A percentile compares a stretch with the other conserved stretches of the same genome.
Conservation (phyloP, 345 rosid species). For the Anacardium occidentale region DNA sequence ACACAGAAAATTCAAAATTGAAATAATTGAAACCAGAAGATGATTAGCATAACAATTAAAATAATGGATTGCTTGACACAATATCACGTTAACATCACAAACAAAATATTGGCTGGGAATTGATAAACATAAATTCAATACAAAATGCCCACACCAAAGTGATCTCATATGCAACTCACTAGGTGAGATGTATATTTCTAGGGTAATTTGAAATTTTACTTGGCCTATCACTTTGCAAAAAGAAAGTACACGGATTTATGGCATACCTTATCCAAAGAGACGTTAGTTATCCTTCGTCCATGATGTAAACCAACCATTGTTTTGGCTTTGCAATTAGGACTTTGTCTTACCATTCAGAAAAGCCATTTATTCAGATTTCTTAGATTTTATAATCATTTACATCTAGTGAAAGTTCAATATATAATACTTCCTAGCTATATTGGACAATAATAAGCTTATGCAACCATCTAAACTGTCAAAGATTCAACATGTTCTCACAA, state of each 20-base stretch:
- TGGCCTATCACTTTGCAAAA: neutral
- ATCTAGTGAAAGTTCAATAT: neutral
- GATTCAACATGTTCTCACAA: neutral
- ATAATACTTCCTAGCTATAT: neutral
- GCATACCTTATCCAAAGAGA: slow-evolving; percentile 46
- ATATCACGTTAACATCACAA: neutral
- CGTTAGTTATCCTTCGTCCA: slow-evolving; percentile 31
- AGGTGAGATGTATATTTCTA: neutral
- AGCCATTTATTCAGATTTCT: neutral
- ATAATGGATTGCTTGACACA: neutral
- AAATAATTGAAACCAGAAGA: neutral
- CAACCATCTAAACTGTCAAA: neutral
- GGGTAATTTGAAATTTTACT: slow-evolving; percentile 2
- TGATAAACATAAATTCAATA: neutral
- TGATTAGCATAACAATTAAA: neutral
- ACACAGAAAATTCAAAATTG: neutral
- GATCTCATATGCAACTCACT: neutral
- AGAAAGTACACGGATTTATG: neutral
- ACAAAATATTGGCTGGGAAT: neutral
- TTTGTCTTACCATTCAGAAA: slow-evolving; percentile 29
- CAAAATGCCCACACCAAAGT: neutral
- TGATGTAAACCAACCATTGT: slow-evolving; percentile 39
- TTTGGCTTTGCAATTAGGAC: slow-evolving; percentile 41
- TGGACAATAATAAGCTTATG: neutral
- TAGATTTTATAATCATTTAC: too few relatives aligned